Percentiles rank a stretch among this genome's conserved stretches.
Evolutionary conservation across 2,329 filamentous ascomycete genomes (phyloP).

Genomic region (Aspergillus sp.): DNA sequence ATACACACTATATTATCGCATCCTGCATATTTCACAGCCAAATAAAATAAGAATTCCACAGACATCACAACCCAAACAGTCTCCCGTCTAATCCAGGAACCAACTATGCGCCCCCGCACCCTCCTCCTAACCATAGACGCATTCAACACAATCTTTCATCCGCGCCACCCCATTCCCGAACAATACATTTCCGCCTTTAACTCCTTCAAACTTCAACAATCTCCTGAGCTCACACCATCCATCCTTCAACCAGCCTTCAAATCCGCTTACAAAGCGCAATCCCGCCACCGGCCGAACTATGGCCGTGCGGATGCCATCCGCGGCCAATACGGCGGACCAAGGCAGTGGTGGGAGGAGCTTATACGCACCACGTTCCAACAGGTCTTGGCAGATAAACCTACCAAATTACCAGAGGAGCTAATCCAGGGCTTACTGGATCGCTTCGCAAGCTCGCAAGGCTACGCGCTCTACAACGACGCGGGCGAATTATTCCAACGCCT

Average conservation of each 20-base stretch:
- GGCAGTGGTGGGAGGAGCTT: slow-evolving; percentile 49
- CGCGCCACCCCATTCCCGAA: slow-evolving; percentile 40
- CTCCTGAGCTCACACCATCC: slow-evolving; percentile 30
- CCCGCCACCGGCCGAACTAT: slow-evolving; percentile 44
- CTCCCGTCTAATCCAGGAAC: neutral
- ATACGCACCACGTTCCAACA: slow-evolving; percentile 41
- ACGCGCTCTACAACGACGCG: slow-evolving; percentile 45
- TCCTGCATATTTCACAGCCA: no score
- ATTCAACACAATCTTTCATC: slow-evolving; percentile 49
- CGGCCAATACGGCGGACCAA: slow-evolving; percentile 40
- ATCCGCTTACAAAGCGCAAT: slow-evolving; percentile 36
- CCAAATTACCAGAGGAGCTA: slow-evolving; percentile 37
- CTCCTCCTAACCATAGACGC: slow-evolving; percentile 51
- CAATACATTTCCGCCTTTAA: slow-evolving; percentile 46
- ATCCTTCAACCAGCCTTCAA: slow-evolving; percentile 41
- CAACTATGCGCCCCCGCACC: slow-evolving; percentile 18
- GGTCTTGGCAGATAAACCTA: slow-evolving; percentile 7
- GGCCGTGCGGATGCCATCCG: slow-evolving; percentile 42
- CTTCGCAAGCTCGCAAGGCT: slow-evolving; percentile 44
- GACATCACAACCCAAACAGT: neutral
- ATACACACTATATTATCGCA: no score
- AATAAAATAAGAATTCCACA: neutral
- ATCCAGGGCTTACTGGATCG: slow-evolving; percentile 38
- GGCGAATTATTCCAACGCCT: slow-evolving; percentile 39
- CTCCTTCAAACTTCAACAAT: slow-evolving; percentile 33